Evolutionary conservation across 176 grass and related monocot species (phyloP).

Genomic region (Oryza meridionalis): DNA sequence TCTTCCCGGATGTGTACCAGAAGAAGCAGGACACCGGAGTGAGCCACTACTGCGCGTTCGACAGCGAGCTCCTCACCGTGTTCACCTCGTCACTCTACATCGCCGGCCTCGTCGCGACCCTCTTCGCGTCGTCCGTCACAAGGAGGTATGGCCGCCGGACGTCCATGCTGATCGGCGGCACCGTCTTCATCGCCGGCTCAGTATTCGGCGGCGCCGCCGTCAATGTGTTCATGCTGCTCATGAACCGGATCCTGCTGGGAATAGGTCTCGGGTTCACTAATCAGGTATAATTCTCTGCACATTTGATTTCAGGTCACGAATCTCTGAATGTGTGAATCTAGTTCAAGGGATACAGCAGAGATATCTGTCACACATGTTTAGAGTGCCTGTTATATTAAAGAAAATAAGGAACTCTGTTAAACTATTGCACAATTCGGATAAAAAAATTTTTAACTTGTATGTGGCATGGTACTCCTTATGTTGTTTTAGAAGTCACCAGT

Average conservation of each 20-base stretch:
- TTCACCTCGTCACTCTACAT: conserved; percentile 92
- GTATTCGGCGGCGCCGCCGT: conserved; percentile 63
- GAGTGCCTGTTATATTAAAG: background rate
- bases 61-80: conserved; percentile 74
- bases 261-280: conserved; percentile 88
- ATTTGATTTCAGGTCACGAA: background rate
- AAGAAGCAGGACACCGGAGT: conserved; percentile 49
- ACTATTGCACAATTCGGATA: background rate
- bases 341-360: background rate
- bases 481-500: background rate
- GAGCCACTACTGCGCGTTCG: conserved; percentile 79
- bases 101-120: conserved; percentile 68
- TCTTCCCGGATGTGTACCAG: conserved; percentile 75
- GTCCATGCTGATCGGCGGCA: conserved; percentile 73
- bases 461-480: no score
- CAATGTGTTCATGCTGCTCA: conserved; percentile 73
- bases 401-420: background rate
- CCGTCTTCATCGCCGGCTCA: conserved; percentile 62
- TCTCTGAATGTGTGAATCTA: background rate
- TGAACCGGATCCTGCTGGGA: conserved; percentile 70
- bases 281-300: conserved; percentile 53
- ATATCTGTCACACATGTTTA: background rate
- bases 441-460: background rate
- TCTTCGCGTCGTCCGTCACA: conserved; percentile 63
- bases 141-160: conserved; percentile 59